phyloP scores from a whole-genome alignment of 768 basidiomycete species.

The Boletus sp. region DNA sequence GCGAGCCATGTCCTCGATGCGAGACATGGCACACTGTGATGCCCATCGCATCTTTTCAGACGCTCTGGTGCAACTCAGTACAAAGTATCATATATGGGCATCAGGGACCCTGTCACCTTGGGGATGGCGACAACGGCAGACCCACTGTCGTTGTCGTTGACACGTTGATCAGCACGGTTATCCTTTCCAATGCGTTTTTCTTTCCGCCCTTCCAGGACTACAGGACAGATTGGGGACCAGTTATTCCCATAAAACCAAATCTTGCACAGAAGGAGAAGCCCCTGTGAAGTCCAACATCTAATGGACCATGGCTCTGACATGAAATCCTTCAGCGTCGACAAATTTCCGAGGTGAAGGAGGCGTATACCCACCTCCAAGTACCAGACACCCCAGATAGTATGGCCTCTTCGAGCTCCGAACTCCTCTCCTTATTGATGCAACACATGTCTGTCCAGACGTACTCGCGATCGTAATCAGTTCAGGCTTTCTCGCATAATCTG shows the following conservation, averaged over 20 bases:
- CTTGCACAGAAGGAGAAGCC: slow-evolving; percentile 23
- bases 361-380: slow-evolving; percentile 25
- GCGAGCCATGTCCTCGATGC: slow-evolving; percentile 25
- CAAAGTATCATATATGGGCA: slow-evolving; percentile 20
- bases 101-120: slow-evolving; percentile 22
- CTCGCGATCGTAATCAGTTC: slow-evolving; percentile 23
- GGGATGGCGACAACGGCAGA: slow-evolving; percentile 13
- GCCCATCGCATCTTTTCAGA: slow-evolving; percentile 8
- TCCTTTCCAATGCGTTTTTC: slow-evolving; percentile 12
- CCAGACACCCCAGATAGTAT: slow-evolving; percentile 26
- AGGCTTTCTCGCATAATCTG: slow-evolving; percentile 28
- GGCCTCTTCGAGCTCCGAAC: slow-evolving; percentile 29
- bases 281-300: slow-evolving; percentile 23
- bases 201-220: slow-evolving; percentile 10
- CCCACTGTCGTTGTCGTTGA: slow-evolving; percentile 26
- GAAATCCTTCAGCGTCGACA: slow-evolving; percentile 21
- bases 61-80: slow-evolving; percentile 17
- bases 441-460: slow-evolving; percentile 31
- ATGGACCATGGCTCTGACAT: slow-evolving; percentile 24
- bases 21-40: slow-evolving; percentile 17
- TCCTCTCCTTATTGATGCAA: slow-evolving; percentile 28
- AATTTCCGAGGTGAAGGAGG: slow-evolving; percentile 24
- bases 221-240: slow-evolving; percentile 24
- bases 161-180: slow-evolving; percentile 10
- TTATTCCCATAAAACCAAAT: slow-evolving; percentile 25